phyloP scores from a whole-genome alignment of 23 red algal genomes.

The Gracilariopsis chorda region DNA sequence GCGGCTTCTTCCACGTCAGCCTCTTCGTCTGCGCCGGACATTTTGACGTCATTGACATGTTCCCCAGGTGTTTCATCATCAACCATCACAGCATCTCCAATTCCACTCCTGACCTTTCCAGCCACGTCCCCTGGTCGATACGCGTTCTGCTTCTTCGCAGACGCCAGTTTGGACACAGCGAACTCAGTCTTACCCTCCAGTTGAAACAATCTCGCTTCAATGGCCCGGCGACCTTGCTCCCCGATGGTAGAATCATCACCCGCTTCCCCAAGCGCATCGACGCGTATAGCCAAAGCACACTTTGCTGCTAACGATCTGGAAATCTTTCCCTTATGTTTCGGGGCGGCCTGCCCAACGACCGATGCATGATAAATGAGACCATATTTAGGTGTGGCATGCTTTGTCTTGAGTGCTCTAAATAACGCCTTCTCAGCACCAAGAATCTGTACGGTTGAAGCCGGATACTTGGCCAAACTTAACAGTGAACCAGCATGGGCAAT shows the following conservation, averaged over 20 bases:
- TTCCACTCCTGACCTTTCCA: slow-evolving; percentile 21
- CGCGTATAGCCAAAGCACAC: slow-evolving; percentile 80
- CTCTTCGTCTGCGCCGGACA: slow-evolving; percentile 14
- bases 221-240: slow-evolving; percentile 68
- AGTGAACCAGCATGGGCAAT: slow-evolving; percentile 98
- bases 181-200: slow-evolving; percentile 76
- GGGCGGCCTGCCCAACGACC: slow-evolving; percentile 84
- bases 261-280: slow-evolving; percentile 87
- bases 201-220: slow-evolving; percentile 75
- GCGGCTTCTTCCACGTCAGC: slow-evolving; percentile 30
- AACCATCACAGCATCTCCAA: slow-evolving; percentile 34
- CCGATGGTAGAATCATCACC: slow-evolving; percentile 62
- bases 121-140: slow-evolving; percentile 27
- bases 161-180: slow-evolving; percentile 44
- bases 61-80: neutral
- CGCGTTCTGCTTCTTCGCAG: slow-evolving; percentile 27
- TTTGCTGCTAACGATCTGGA: slow-evolving; percentile 94
- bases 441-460: slow-evolving; percentile 97
- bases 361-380: slow-evolving; percentile 95
- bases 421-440: slow-evolving; percentile 98
- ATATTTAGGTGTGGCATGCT: slow-evolving; percentile 98
- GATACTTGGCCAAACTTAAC: slow-evolving; percentile 87
- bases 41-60: slow-evolving; percentile 19
- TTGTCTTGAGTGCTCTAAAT: slow-evolving; percentile 98
- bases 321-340: slow-evolving; percentile 96